Base-by-base conservation (phyloP, 129 eudicot species). In the Helianthus tuberosus region DNA sequence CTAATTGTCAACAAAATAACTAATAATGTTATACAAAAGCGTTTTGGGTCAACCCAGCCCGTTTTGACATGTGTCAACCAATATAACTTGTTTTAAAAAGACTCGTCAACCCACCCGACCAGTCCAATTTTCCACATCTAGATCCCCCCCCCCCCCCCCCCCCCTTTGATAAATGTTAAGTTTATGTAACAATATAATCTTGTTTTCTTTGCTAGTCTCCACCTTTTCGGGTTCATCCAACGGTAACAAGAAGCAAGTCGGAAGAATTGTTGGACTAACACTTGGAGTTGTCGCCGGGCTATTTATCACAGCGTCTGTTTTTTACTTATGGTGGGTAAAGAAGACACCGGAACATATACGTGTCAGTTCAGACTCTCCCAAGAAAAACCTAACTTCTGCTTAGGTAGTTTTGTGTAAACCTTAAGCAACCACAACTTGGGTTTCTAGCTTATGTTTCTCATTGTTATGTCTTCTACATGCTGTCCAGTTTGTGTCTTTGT, bases 261-360 rank as follows among this genome's bases (percentile, higher is more conserved):
- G 88, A 70, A 79, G 59, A 63, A 74, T 83, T 14, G 75, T 85
- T 14, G 95, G 90, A 64, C 65, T 80, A 57, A 69, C 79, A 39
- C 49, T 83, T 65, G 95, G 90, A 78, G 68, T 88, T 69, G 82
- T 68, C 47, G 88, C 80, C 12, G 86, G 64, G 57, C 17, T 88
- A 46, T 11, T 81, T 67, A 38, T 85, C 43, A 15, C 72, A 39
- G 68, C 83, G 17, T 83, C 88, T 14, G 71, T 85, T 27, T 66
- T 83, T 23, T 85, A 88, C 76, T 74, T 88, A 14, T 85, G 88
- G 88, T 36, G 95, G 88, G 64, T 46, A 20, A 88, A 83, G 86
- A 75, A 88, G 60, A 79, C 81, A 59, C 79, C 77, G 1, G 74
- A 65, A 25, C 88, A 85, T 66, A 72, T 60, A 44, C 68, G 8